A percentile compares a stretch with the other conserved stretches of the same genome.
phyloP scores from a whole-genome alignment of 2,329 filamentous ascomycete species.

The Monosporascus ibericus region DNA sequence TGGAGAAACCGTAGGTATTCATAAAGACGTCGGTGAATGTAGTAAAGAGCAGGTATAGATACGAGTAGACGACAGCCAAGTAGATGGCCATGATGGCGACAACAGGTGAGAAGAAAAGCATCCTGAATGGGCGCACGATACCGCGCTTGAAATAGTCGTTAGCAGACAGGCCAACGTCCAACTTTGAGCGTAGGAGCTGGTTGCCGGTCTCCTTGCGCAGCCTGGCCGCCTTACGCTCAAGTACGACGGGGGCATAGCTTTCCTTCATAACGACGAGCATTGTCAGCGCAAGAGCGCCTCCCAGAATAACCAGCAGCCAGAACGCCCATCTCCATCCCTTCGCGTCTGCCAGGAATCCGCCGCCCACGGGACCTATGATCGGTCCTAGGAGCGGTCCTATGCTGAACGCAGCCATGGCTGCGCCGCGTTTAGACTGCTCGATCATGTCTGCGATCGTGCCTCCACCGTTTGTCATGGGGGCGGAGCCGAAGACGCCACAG shows the following conservation, averaged over 20 bases:
- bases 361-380: conserved; percentile 27
- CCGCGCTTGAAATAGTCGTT: neutral
- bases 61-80: conserved; percentile 29
- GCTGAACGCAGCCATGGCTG: conserved; percentile 37
- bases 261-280: conserved; percentile 30
- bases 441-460: conserved; percentile 63
- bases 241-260: conserved; percentile 30
- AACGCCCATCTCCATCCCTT: conserved; percentile 33
- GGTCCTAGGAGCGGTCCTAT: conserved; percentile 29
- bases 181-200: conserved; percentile 8
- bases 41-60: conserved; percentile 33
- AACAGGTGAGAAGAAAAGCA: conserved; percentile 48
- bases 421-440: conserved; percentile 36
- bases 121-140: conserved; percentile 37
- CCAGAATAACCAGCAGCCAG: conserved; percentile 28
- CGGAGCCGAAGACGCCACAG: conserved; percentile 55
- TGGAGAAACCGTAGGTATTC: conserved; percentile 26
- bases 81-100: conserved; percentile 39
- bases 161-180: conserved; percentile 1
- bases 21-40: conserved; percentile 33
- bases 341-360: conserved; percentile 26
- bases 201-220: conserved; percentile 30
- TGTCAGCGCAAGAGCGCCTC: conserved; percentile 21
- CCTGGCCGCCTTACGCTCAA: conserved; percentile 27
- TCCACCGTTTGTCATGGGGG: conserved; percentile 58